phyloP scores from a whole-genome alignment of 352 stramenopile genomes.

The Phytophthora capsici region DNA sequence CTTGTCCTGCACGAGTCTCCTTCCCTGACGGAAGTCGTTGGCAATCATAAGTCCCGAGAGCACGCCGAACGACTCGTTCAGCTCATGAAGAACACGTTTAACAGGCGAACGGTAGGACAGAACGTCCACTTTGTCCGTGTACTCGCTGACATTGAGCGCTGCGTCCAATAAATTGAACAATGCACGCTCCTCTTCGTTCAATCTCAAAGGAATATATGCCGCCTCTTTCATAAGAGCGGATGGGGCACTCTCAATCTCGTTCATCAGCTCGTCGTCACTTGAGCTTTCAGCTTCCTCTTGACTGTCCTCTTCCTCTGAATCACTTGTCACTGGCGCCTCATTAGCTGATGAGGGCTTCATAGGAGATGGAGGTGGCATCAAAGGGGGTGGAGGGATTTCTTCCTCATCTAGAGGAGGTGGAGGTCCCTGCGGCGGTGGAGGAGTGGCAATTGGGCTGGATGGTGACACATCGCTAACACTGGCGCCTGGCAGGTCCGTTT shows the following conservation, averaged over 20 bases:
- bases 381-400: background rate
- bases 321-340: slow-evolving; percentile 31
- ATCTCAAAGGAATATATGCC: slow-evolving; percentile 69
- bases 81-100: slow-evolving; percentile 77
- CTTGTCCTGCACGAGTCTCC: slow-evolving; percentile 58
- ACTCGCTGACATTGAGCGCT: slow-evolving; percentile 88
- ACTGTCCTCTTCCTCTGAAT: slow-evolving; percentile 36
- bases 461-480: slow-evolving; percentile 12
- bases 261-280: slow-evolving; percentile 42
- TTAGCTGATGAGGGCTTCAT: slow-evolving; percentile 5
- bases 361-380: slow-evolving; percentile 9
- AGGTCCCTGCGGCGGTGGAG: background rate
- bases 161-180: slow-evolving; percentile 84
- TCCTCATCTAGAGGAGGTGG: background rate
- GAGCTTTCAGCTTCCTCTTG: slow-evolving; percentile 21
- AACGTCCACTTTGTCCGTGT: slow-evolving; percentile 94
- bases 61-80: slow-evolving; percentile 71
- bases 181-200: slow-evolving; percentile 70
- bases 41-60: slow-evolving; percentile 69
- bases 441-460: background rate
- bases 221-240: slow-evolving; percentile 44
- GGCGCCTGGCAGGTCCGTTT: slow-evolving; percentile 30
- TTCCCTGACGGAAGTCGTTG: slow-evolving; percentile 67
- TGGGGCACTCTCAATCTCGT: slow-evolving; percentile 37
- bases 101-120: slow-evolving; percentile 71